Evolutionary conservation across 225 moss, liverwort and hornwort species (phyloP).

Genomic region (Marchantia paleacea): DNA sequence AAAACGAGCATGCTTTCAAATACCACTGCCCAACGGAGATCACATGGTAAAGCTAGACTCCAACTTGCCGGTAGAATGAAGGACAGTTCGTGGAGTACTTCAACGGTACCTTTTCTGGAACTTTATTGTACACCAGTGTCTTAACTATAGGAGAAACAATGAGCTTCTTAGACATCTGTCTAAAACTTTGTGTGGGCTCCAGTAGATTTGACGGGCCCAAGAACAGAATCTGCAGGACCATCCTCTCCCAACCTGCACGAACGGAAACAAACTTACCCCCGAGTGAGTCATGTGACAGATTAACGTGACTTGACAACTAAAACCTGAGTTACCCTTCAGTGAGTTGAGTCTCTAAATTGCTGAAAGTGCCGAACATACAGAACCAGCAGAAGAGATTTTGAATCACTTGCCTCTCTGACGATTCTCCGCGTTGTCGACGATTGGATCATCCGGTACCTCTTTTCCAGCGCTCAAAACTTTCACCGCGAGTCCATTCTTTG

Average conservation of each 20-base stretch:
- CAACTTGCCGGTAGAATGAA: too few relatives aligned
- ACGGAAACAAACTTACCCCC: neutral
- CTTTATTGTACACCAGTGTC: slow-evolving; percentile 91
- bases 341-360: neutral
- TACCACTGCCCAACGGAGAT: too few relatives aligned
- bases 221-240: slow-evolving; percentile 96
- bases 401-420: slow-evolving; percentile 60
- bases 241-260: slow-evolving; percentile 92
- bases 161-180: slow-evolving; percentile 77
- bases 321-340: neutral
- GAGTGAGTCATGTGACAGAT: neutral
- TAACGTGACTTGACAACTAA: neutral
- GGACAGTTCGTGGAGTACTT: too few relatives aligned
- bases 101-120: slow-evolving; percentile 71
- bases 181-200: slow-evolving; percentile 83
- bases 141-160: slow-evolving; percentile 97
- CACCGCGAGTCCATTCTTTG: slow-evolving; percentile 90
- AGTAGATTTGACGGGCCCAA: slow-evolving; percentile 89
- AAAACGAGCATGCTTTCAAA: too few relatives aligned
- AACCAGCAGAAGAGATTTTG: neutral
- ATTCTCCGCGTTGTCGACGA: slow-evolving; percentile 65
- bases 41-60: too few relatives aligned
- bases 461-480: slow-evolving; percentile 75
- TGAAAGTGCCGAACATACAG: neutral
- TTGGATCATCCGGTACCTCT: slow-evolving; percentile 69